Conservation (phyloP, 2,329 filamentous ascomycete species). For the Graphium sp. region DNA sequence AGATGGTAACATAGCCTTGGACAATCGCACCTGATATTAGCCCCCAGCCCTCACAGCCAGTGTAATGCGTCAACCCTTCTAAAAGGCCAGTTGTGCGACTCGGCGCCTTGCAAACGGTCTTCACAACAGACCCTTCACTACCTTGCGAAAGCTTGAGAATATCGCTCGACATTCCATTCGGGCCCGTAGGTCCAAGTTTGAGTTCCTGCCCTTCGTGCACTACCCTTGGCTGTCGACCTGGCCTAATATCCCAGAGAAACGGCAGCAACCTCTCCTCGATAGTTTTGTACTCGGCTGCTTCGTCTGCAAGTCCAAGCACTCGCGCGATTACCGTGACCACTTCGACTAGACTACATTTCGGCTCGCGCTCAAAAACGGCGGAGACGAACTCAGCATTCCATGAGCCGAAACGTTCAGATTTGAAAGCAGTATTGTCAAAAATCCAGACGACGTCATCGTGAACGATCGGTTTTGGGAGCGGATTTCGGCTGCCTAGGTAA, state of each 20-base stretch:
- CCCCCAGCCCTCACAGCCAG: slow-evolving; percentile 64
- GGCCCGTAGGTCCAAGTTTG: slow-evolving; percentile 51
- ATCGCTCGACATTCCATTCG: slow-evolving; percentile 57
- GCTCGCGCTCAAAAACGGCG: slow-evolving; percentile 61
- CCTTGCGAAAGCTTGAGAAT: slow-evolving; percentile 31
- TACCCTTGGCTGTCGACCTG: slow-evolving; percentile 51
- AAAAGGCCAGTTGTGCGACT: slow-evolving; percentile 34
- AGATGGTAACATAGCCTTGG: no score
- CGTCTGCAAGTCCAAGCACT: slow-evolving; percentile 46
- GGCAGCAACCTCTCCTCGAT: slow-evolving; percentile 56
- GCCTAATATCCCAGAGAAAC: slow-evolving; percentile 61
- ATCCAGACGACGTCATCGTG: slow-evolving; percentile 67
- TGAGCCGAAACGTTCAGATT: slow-evolving; percentile 22
- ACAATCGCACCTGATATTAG: slow-evolving; percentile 49
- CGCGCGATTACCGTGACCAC: slow-evolving; percentile 55
- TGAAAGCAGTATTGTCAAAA: slow-evolving; percentile 76
- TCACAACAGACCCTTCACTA: slow-evolving; percentile 25
- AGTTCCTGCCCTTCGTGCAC: slow-evolving; percentile 31
- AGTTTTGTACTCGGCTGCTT: slow-evolving; percentile 38
- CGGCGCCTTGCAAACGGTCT: slow-evolving; percentile 31
- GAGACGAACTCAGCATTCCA: slow-evolving; percentile 79
- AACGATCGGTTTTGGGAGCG: slow-evolving; percentile 41
- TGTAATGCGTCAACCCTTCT: slow-evolving; percentile 56
- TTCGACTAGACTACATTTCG: slow-evolving; percentile 48
- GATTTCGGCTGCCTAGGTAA: slow-evolving; percentile 34